These are phyloP conservation scores for Phytophthora syringae DNA, from an alignment of 352 stramenopile species.

Conservation along the genomic window DNA sequence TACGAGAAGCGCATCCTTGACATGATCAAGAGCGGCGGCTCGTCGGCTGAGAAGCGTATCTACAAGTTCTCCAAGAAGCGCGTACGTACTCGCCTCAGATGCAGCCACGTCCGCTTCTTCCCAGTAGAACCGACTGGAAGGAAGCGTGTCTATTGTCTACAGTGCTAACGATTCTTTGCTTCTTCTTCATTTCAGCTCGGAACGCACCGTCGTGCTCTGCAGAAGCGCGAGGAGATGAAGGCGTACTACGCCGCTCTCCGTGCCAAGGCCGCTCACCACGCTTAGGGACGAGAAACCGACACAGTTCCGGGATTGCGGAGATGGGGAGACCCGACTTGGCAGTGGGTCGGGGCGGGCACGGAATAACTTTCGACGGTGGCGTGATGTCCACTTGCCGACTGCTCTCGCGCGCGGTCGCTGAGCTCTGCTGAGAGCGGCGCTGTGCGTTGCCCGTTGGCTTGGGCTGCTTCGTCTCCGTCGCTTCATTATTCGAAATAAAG, in stretches of 20 bases:
- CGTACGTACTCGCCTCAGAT: slow-evolving; percentile 57
- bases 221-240: slow-evolving; percentile 99
- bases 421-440: slow-evolving; percentile 22
- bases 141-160: background rate
- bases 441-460: slow-evolving; percentile 25
- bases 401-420: slow-evolving; percentile 23
- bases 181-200: slow-evolving; percentile 83
- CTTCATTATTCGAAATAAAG: slow-evolving; percentile 86
- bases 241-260: slow-evolving; percentile 96
- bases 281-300: slow-evolving; percentile 54
- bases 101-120: too few relatives aligned
- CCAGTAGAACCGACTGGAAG: too few relatives aligned
- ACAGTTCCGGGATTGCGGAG: slow-evolving; percentile 53
- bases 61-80: slow-evolving; percentile 99
- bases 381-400: slow-evolving; percentile 37
- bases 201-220: slow-evolving; percentile 97
- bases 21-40: slow-evolving; percentile 99
- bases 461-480: slow-evolving; percentile 43
- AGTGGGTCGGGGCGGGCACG: slow-evolving; percentile 34
- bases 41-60: slow-evolving; percentile 97
- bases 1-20: slow-evolving; percentile 99
- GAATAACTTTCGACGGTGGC: slow-evolving; percentile 29
- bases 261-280: slow-evolving; percentile 92
- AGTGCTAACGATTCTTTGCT: slow-evolving; percentile 24
- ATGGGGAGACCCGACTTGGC: slow-evolving; percentile 36